Base-by-base conservation (phyloP, 305 asterid genomes). In the Plantago coronopus region DNA sequence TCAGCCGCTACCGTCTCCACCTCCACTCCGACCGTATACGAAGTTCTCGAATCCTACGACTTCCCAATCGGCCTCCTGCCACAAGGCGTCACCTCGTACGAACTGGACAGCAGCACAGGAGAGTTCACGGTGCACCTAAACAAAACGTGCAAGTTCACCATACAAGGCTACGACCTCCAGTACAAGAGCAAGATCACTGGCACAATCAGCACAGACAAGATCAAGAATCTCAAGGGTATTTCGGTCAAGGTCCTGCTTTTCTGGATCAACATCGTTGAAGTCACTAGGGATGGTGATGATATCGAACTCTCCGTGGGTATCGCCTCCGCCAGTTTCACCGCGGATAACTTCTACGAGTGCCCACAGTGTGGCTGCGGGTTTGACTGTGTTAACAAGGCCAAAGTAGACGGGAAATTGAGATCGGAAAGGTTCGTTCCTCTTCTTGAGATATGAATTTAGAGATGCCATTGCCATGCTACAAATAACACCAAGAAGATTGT, bases 331-430 rank as follows among this genome's bases (percentile, higher is more conserved):
- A 62, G 22, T 53, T 89, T 89, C 23, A 63, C 71, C 15, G 66
- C 79, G 38, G 81, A 78, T 45, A 79, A 65, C 14, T 89, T 89
- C 57, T 46, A 38, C 20, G 90, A 69, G 67, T 65, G 83, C 10
- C 96, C 97, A n/a, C 83, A 81, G 47, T 90, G 97, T 49, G 97
- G 96, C 4, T 90, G 97, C 59, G 97, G 95, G 19, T 84, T 89
- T 48, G 77, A 78, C 72, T 85, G 95, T 61, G 69, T 57, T 3
- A 47, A 59, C 20, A 46, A 19, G 22, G 54, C 44, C 22, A 31
- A 61, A 20, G 55, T 25, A 51, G 21, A 53, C 5, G 29, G 54
- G 34, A 25, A 29, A 29, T 56, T 51, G 12, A 15, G 61, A 50
- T 57, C 63, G 45, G 10, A 42, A 12, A 65, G 59, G 54, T 42